Evolutionary conservation across 2,329 filamentous ascomycete genomes (phyloP), one percentile per base, ranked within the genome.

Genomic region (Fusarium equiseti): DNA sequence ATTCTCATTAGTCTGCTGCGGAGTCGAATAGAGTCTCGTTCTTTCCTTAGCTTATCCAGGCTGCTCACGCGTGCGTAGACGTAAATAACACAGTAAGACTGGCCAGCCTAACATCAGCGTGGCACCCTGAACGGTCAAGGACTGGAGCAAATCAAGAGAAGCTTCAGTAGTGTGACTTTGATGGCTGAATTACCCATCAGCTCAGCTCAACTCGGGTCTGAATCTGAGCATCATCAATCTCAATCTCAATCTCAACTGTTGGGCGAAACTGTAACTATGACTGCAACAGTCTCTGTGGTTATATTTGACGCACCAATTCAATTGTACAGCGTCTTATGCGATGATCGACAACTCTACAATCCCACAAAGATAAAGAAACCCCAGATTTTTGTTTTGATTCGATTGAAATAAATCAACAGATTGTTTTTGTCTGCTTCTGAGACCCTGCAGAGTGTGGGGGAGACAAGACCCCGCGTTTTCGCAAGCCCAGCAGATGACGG

Each of bases 381-480:
- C 49, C 42, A 31, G 58, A 38, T 42, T 51, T 42, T 42, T 38
- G 35, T 50, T 42, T 48, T 42, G 35, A 43, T 29, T 22, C 27
- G n/a, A 40, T 56, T 24, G 20, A 59, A 66, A 55, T 45, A 61
- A 56, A 65, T 31, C 24, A 56, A 56, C 42, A 57, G 71, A 22
- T 53, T 42, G 13, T 53, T 53, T 53, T 45, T 51, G 53, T 59
- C 24, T 59, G 32, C n/a, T 24, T 24, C 46, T 46, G 46, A 70
- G 68, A 75, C 71, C 71, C 69, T 75, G 71, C 58, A 73, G 65
- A 50, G 55, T 74, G 73, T 73, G 63, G 67, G 66, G 51, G 49
- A 64, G 48, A 53, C 50, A 56, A 71, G 64, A 75, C 73, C 73
- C 73, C 73, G 73, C 73, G 72, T 75, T 75, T 75, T 72, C 58